phyloP scores from a whole-genome alignment of 2,329 filamentous ascomycete genomes.

The Cercospora brassicicola region DNA sequence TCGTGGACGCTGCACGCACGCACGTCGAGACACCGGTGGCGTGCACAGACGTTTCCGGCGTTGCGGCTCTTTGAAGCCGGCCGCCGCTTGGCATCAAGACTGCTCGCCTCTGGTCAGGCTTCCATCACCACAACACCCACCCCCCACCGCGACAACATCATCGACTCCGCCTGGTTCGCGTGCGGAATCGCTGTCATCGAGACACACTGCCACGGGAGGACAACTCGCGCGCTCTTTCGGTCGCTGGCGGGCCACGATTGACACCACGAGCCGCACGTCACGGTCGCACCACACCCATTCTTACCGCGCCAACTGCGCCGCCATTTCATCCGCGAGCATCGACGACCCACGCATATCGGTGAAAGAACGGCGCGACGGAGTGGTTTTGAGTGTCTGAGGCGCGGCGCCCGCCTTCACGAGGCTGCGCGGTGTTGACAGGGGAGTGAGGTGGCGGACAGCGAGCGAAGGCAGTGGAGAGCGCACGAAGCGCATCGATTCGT shows the following conservation, averaged over 20 bases:
- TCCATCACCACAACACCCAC: slow-evolving; percentile 20
- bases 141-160: slow-evolving; percentile 27
- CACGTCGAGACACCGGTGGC: neutral
- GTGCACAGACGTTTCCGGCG: neutral
- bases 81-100: neutral
- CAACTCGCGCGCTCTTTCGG: slow-evolving; percentile 19
- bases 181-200: slow-evolving; percentile 31
- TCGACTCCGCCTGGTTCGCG: slow-evolving; percentile 32
- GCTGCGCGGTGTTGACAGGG: slow-evolving; percentile 35
- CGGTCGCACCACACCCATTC: slow-evolving; percentile 17
- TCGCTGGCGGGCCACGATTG: slow-evolving; percentile 38
- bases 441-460: slow-evolving; percentile 30
- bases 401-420: slow-evolving; percentile 36
- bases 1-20: neutral
- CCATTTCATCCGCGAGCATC: slow-evolving; percentile 29
- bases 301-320: slow-evolving; percentile 32
- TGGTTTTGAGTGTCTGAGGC: slow-evolving; percentile 22
- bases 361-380: slow-evolving; percentile 20
- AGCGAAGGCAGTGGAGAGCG: slow-evolving; percentile 10
- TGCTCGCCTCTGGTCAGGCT: neutral
- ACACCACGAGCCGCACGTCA: slow-evolving; percentile 20
- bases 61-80: slow-evolving; percentile 3
- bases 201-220: slow-evolving; percentile 1
- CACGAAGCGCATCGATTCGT: slow-evolving; percentile 7
- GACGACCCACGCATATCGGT: slow-evolving; percentile 15